Conservation (phyloP, 805 yeast genomes). For the Candida vartiovaarae region DNA sequence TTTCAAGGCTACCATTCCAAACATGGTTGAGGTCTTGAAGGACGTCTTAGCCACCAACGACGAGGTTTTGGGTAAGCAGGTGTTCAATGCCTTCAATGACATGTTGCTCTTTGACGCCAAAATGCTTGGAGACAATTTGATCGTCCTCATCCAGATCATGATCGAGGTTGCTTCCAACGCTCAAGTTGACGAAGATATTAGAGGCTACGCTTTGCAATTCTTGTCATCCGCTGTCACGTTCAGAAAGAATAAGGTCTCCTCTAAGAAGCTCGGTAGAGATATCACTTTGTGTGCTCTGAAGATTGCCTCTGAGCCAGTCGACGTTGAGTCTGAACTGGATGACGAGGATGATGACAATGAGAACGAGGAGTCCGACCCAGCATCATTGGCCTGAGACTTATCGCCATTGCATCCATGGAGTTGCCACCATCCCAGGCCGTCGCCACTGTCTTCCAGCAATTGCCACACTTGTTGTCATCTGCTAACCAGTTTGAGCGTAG, state of each 20-base stretch:
- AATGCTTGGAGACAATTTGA: conserved; percentile 68
- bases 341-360: conserved; percentile 87
- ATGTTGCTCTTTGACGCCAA: conserved; percentile 70
- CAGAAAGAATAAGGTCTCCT: conserved; percentile 73
- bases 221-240: conserved; percentile 70
- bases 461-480: conserved; percentile 51
- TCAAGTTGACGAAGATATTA: conserved; percentile 67
- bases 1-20: conserved; percentile 66
- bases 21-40: conserved; percentile 74
- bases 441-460: conserved; percentile 63
- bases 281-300: conserved; percentile 67
- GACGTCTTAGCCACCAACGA: conserved; percentile 68
- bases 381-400: conserved; percentile 72
- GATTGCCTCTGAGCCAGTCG: conserved; percentile 78
- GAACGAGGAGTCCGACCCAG: conserved; percentile 83
- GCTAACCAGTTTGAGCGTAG: conserved; percentile 74
- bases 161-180: conserved; percentile 65
- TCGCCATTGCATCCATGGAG: conserved; percentile 72
- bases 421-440: conserved; percentile 92
- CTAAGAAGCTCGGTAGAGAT: conserved; percentile 78
- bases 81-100: conserved; percentile 81
- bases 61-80: conserved; percentile 58
- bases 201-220: conserved; percentile 79
- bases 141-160: conserved; percentile 64
- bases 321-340: conserved; percentile 64